Base-by-base conservation (phyloP, 2,329 filamentous ascomycete species). In the Diaporthe sp. region DNA sequence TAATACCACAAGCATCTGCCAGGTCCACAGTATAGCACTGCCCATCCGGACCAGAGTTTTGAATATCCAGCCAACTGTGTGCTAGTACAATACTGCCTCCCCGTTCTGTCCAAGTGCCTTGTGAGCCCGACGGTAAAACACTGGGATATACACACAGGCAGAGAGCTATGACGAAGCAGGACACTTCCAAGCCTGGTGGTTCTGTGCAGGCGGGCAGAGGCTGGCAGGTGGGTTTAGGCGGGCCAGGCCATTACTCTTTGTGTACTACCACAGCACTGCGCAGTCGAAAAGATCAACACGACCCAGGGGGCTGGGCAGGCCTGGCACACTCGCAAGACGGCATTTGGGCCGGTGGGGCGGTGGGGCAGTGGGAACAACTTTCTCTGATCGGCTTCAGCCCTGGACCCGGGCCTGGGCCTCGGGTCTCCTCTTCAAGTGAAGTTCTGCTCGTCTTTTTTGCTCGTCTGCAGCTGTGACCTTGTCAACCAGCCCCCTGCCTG, bases 91-190 rank as follows among this genome's bases (percentile, higher is more conserved):
- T n/a, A n/a, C n/a, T n/a, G n/a, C n/a, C n/a, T n/a, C n/a, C n/a
- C n/a, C n/a, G n/a, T n/a, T n/a, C n/a, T n/a, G n/a, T n/a, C n/a
- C n/a, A n/a, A n/a, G n/a, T n/a, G n/a, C n/a, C n/a, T n/a, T n/a
- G n/a, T n/a, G n/a, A n/a, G n/a, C n/a, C n/a, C n/a, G n/a, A n/a
- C 42, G 61, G 61, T 44, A 27, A 44, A 65, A 65, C 61, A 35
- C n/a, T 19, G 39, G 42, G n/a, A n/a, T 19, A 50, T 27, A 42
- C 42, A 22, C 42, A 22, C 42, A 8, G 37, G 37, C 12, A 12
- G 58, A 58, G 55, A 63, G 39, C 44, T 32, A 66, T 66, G 63
- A 66, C 63, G 63, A 66, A 51, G 63, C 44, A 66, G 17, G 25
- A 55, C 9, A 10, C 19, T 47, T 50, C 44, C 25, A 17, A 19